Conservation (phyloP, 352 stramenopile genomes). For the Lagenidium sp. region DNA sequence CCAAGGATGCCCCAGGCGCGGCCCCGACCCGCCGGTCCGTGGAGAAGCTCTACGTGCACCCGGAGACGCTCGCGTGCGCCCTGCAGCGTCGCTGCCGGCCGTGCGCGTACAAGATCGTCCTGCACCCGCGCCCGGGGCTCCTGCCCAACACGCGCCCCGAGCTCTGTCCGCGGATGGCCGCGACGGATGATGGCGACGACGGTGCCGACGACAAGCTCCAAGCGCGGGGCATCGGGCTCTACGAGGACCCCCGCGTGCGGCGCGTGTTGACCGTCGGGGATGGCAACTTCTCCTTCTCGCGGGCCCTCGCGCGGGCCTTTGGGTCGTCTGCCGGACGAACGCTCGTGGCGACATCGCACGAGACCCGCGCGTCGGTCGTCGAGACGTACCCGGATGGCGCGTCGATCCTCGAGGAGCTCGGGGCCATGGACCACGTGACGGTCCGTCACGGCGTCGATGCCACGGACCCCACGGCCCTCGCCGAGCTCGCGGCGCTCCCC, state of each 20-base stretch:
- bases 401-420: conserved; percentile 68
- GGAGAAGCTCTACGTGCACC: conserved; percentile 50
- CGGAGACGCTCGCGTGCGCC: conserved; percentile 59
- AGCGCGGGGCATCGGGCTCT: conserved; percentile 32
- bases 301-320: conserved; percentile 77
- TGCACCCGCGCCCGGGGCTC: conserved; percentile 40
- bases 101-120: conserved; percentile 84
- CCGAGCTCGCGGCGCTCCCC: too few species aligned
- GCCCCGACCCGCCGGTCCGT: conserved; percentile 28
- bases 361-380: conserved; percentile 76
- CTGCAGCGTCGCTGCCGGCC: conserved; percentile 60
- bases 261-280: conserved; percentile 91
- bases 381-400: conserved; percentile 88
- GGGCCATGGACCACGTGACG: conserved; percentile 38
- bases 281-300: conserved; percentile 95
- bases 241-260: conserved; percentile 32
- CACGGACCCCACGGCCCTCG: conserved; percentile 72
- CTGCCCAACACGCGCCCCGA: conserved; percentile 72
- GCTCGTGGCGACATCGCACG: conserved; percentile 90
- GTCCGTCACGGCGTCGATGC: conserved; percentile 90
- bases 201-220: conserved; percentile 5
- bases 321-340: too few species aligned
- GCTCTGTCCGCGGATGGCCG: conserved; percentile 46
- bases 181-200: too few species aligned
- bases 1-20: too few species aligned